Evolutionary conservation across 192 early-diverging fungal species (phyloP), one percentile per base, ranked within the genome.

Genomic region (Backusella macrospora): DNA sequence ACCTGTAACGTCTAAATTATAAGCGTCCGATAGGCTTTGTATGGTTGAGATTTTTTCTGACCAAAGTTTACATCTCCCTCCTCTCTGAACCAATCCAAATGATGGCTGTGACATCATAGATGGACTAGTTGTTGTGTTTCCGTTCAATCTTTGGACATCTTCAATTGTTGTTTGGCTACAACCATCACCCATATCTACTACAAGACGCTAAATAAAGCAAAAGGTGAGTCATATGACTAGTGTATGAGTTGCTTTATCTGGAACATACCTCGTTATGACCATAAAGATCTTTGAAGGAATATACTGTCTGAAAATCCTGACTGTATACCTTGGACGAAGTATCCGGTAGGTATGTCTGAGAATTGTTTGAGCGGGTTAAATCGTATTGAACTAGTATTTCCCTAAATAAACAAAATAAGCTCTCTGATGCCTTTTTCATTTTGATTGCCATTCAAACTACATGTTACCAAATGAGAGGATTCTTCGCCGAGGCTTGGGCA

Each of bases 161-260:
- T 55, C 29, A 38, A 71, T 46, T 15, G 52, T 72, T 15, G 72
- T 71, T 9, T 44, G 40, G 8, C 26, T 62, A 47, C 78, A 79
- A 14, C 65, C 73, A 72, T 74, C 70, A n/a, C 73, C 78, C 16
- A 79, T 29, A 59, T 79, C 69, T 8, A 79, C 10, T 12, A 79
- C 15, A 14, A 75, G 21, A 45, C 78, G 46, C 75, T 78, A 21
- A 49, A 52, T 21, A 6, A 47, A 23, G 42, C 29, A 65, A 21
- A 49, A 37, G 10, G 42, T 48, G 15, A 55, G 23, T 55, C 68
- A 55, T 49, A 15, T 29, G 59, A 47, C 18, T 16, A 42, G 9
- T n/a, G 13, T 6, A 44, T 5, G 13, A 14, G 5, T 13, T 13
- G 23, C 65, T 55, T 23, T 46, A n/a, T 12, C 37, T n/a, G 3